Evolutionary conservation across 805 yeast genomes (phyloP).

Genomic region (Naumovozyma castellii): DNA sequence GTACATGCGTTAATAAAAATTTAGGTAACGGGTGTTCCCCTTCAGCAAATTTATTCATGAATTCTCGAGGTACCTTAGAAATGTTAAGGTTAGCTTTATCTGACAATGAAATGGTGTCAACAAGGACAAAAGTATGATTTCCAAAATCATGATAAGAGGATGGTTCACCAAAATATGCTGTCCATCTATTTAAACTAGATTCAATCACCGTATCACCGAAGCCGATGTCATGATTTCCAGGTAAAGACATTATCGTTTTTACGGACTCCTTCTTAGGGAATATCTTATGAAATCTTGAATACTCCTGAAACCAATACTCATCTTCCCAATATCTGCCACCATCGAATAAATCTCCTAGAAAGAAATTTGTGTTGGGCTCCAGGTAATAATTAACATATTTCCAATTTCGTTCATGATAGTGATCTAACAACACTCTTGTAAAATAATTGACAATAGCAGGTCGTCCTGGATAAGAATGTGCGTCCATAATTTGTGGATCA

Average conservation of each 20-base stretch:
- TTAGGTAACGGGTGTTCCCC: constrained; percentile 39
- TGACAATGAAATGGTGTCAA: constrained; percentile 79
- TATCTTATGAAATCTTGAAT: constrained; percentile 52
- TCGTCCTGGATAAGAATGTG: constrained; percentile 72
- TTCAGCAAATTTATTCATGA: constrained; percentile 36
- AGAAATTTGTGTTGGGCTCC: constrained; percentile 67
- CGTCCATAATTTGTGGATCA: constrained; percentile 92
- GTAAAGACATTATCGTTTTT: constrained; percentile 39
- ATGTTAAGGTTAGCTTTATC: constrained; percentile 42
- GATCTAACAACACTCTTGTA: constrained; percentile 60
- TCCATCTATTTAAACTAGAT: constrained; percentile 52
- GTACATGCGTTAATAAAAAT: constrained; percentile 77
- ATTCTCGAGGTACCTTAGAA: constrained; percentile 39
- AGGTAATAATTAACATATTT: constrained; percentile 45
- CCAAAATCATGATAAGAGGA: constrained; percentile 41
- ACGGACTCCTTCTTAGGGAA: constrained; percentile 50
- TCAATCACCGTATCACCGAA: constrained; percentile 65
- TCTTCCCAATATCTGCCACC: constrained; percentile 87
- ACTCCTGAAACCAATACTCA: constrained; percentile 63
- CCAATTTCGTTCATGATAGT: constrained; percentile 72
- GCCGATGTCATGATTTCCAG: constrained; percentile 97
- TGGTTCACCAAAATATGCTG: constrained; percentile 64
- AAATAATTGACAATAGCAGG: constrained; percentile 41
- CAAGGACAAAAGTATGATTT: constrained; percentile 63
- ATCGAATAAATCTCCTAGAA: constrained; percentile 87